Evolutionary conservation across 371 early-diverging fungal species (phyloP).

Genomic region (Syncephalastrum monosporum): DNA sequence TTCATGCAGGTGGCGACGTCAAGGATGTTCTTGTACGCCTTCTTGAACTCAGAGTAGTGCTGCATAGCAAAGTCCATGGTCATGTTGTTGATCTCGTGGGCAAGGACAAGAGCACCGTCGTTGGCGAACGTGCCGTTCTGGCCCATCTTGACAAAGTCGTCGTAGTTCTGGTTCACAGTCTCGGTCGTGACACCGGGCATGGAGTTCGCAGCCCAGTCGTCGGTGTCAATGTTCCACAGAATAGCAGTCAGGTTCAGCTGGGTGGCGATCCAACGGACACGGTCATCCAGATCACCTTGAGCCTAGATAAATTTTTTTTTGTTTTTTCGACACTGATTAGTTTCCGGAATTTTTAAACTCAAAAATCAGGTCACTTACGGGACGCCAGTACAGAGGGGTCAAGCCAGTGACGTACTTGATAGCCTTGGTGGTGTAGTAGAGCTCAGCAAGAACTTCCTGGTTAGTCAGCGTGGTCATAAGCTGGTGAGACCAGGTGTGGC

Average conservation of each 20-base stretch:
- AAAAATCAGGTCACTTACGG: conserved; percentile 27
- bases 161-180: conserved; percentile 30
- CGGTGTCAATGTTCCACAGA: conserved; percentile 48
- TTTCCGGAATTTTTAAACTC: too few species aligned
- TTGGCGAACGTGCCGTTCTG: conserved; percentile 42
- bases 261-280: conserved; percentile 53
- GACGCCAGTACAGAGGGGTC: conserved; percentile 58
- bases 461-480: conserved; percentile 52
- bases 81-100: conserved; percentile 52
- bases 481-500: conserved; percentile 62
- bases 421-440: conserved; percentile 50
- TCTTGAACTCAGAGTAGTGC: conserved; percentile 35
- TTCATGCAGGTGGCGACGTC: conserved; percentile 52
- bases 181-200: conserved; percentile 22
- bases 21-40: conserved; percentile 39
- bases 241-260: conserved; percentile 48
- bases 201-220: conserved; percentile 42
- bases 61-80: conserved; percentile 44
- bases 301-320: conserved; percentile 20
- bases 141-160: conserved; percentile 39
- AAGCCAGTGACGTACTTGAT: conserved; percentile 55
- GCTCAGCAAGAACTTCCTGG: conserved; percentile 57
- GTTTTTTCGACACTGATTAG: background rate
- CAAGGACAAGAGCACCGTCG: conserved; percentile 40
- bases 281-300: conserved; percentile 54